Evolutionary conservation across 768 basidiomycete species (phyloP), one percentile per base, ranked within the genome.

Genomic region (Boletus subcaerulescens): DNA sequence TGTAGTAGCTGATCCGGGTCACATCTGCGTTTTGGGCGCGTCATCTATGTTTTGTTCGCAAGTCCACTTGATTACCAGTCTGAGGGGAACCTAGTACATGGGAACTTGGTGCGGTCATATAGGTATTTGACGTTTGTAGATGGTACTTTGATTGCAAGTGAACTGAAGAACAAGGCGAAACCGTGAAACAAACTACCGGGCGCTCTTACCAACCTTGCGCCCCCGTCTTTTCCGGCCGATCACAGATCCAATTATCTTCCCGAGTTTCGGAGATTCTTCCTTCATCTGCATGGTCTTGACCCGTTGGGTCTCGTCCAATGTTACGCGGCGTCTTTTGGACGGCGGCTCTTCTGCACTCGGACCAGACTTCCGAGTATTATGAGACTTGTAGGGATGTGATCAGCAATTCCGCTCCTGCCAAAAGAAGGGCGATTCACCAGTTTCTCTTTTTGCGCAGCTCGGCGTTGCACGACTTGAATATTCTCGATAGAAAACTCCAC

Each of bases 401-500:
- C 18, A 58, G 33, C 17, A 45, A 29, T 11, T n/a, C 20, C 22
- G 29, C 32, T 15, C 29, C 9, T 39, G 31, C 20, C 11, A 0
- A 24, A 5, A 29, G n/a, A 8, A 2, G 18, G 9, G 8, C 17
- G 40, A 56, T 63, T 46, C 17, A 52, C 62, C 41, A 56, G 52
- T 47, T 73, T 76, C 42, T 73, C 77, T 49, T 77, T 79, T 51
- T 76, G 76, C 2, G 82, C 80, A 38, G 79, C 77, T 63, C 93
- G 77, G 52, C 92, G 77, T 59, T 89, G 88, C 38, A 94, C 86
- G 31, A 95, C 92, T 72, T 93, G 89, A 18, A 91, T 76, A 65
- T 98, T 98, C 75, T 98, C 94, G 48, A 98, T 93, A 39, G 93
- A 94, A 71, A 97, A 97, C 73, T 98, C 95, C n/a, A 93, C 84